Percentiles rank a stretch among this genome's conserved stretches.
Evolutionary conservation across 805 yeast species (phyloP).

Genomic region (Saccharomycodes ludwigii): DNA sequence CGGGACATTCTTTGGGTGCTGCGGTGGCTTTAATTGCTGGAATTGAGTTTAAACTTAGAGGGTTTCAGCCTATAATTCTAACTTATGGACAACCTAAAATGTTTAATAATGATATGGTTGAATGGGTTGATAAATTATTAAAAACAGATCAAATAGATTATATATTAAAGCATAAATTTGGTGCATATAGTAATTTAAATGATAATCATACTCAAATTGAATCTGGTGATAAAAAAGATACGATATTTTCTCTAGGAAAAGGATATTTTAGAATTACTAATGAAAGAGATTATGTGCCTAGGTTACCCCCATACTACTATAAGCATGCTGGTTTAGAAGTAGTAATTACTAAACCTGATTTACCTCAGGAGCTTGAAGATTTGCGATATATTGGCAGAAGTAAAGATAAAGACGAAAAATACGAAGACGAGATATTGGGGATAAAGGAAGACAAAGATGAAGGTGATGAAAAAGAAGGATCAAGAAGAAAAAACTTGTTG

Average conservation of each 20-base stretch:
- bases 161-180: too few relatives aligned
- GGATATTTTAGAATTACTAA: slow-evolving; percentile 48
- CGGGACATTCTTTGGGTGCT: slow-evolving; percentile 74
- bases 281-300: slow-evolving; percentile 45
- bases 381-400: slow-evolving; percentile 15
- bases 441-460: slow-evolving; percentile 3
- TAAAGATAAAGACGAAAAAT: too few relatives aligned
- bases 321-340: slow-evolving; percentile 43
- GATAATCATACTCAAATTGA: too few relatives aligned
- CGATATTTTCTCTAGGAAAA: too few relatives aligned
- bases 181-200: too few relatives aligned
- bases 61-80: slow-evolving; percentile 40
- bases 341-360: slow-evolving; percentile 26
- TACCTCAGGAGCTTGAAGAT: slow-evolving; percentile 21
- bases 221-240: too few relatives aligned
- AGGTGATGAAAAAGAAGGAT: not conserved
- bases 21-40: slow-evolving; percentile 56
- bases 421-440: slow-evolving; percentile 3
- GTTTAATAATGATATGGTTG: slow-evolving; percentile 39
- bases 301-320: slow-evolving; percentile 41
- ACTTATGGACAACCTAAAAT: slow-evolving; percentile 56
- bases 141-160: slow-evolving; percentile 24
- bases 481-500: not conserved
- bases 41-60: slow-evolving; percentile 43
- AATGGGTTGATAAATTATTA: slow-evolving; percentile 41